phyloP scores from a whole-genome alignment of 2,329 filamentous ascomycete genomes.

The Colletotrichum plurivorum region DNA sequence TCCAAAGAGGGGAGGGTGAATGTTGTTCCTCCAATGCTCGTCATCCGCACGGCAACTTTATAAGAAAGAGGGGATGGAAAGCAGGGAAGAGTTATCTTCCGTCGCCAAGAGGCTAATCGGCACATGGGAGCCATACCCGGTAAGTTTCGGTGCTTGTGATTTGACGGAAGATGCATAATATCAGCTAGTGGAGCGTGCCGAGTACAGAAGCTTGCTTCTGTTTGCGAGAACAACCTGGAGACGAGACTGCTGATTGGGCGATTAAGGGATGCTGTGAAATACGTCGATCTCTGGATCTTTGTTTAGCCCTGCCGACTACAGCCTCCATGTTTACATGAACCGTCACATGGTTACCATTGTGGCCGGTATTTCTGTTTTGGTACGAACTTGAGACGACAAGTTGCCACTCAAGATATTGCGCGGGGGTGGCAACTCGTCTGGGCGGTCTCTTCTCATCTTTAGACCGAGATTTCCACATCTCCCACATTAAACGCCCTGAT shows the following conservation, averaged over 20 bases:
- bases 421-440: too few relatives aligned
- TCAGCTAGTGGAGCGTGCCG: constrained; percentile 6
- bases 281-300: not conserved
- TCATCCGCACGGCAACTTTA: not conserved
- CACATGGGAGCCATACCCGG: not conserved
- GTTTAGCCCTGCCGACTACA: not conserved
- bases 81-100: constrained; percentile 9
- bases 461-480: too few relatives aligned
- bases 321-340: not conserved
- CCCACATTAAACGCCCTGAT: too few relatives aligned
- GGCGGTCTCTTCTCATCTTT: too few relatives aligned
- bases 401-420: too few relatives aligned
- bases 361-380: not conserved
- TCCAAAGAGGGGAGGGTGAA: not conserved
- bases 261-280: not conserved
- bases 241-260: not conserved
- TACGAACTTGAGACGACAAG: not conserved
- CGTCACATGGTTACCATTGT: not conserved
- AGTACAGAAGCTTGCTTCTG: not conserved
- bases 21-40: too few relatives aligned
- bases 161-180: constrained; percentile 1
- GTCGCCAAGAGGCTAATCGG: constrained; percentile 9
- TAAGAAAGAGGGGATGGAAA: not conserved
- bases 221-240: not conserved
- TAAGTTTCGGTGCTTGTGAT: not conserved